Evolutionary conservation across 331 rosid genomes (phyloP).

Genomic region (Quercus lobata): DNA sequence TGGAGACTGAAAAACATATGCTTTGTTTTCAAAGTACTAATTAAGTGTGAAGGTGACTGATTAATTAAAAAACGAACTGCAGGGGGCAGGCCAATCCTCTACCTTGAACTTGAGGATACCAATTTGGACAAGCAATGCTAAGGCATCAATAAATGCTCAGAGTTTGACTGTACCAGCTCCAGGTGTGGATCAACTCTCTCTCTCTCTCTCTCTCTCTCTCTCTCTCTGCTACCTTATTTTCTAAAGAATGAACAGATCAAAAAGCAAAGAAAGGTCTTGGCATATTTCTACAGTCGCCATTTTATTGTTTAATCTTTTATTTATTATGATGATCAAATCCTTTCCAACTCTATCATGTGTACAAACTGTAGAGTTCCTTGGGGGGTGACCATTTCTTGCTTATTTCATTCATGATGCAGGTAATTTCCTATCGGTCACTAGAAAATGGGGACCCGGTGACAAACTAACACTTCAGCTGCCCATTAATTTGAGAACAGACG

Average conservation of each 20-base stretch:
- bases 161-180: constrained; percentile 44
- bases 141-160: constrained; percentile 40
- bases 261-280: background rate
- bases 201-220: background rate
- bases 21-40: background rate
- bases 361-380: background rate
- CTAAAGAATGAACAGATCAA: background rate
- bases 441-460: constrained; percentile 58
- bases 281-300: background rate
- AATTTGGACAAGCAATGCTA: constrained; percentile 65
- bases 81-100: constrained; percentile 25
- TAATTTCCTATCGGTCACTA: constrained; percentile 42
- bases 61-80: background rate
- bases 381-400: background rate
- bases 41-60: background rate
- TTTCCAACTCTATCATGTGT: background rate
- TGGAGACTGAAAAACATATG: background rate
- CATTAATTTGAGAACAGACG: constrained; percentile 54
- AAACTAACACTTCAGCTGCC: constrained; percentile 60
- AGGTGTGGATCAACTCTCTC: constrained; percentile 24
- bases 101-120: constrained; percentile 71
- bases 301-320: background rate
- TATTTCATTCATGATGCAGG: constrained; percentile 32
- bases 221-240: background rate
- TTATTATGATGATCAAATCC: background rate